Percentiles rank a stretch among this genome's conserved stretches.
phyloP scores from a whole-genome alignment of 129 eudicot species.

The Centaurea solstitialis region DNA sequence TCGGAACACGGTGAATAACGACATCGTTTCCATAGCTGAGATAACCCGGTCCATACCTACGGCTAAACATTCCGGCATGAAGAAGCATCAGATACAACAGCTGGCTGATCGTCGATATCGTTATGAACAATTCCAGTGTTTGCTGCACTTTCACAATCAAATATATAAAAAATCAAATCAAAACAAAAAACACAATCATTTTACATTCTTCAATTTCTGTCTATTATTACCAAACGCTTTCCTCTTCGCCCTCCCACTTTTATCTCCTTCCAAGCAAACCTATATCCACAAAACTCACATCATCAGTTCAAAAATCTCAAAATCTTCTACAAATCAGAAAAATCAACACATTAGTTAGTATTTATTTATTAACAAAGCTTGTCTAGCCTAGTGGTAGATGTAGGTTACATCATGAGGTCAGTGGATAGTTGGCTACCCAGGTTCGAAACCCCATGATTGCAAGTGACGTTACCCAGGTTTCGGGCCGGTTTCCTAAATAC shows the following conservation, averaged over 20 bases:
- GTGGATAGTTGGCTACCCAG: too few species aligned
- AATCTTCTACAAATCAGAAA: background rate
- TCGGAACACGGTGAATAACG: constrained; percentile 21
- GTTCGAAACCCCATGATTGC: too few species aligned
- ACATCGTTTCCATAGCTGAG: constrained; percentile 18
- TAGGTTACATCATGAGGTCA: too few species aligned
- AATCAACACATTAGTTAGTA: background rate
- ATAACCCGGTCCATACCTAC: constrained; percentile 55
- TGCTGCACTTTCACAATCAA: constrained; percentile 35
- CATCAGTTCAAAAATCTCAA: background rate
- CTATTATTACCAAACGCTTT: constrained; percentile 55
- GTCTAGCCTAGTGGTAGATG: too few species aligned
- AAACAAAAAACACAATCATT: background rate
- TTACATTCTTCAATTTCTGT: background rate
- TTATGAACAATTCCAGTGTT: constrained; percentile 71
- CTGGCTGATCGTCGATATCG: constrained; percentile 65
- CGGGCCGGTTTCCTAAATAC: too few species aligned
- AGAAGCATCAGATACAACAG: constrained; percentile 65
- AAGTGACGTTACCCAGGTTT: too few species aligned
- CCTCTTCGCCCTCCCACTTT: constrained; percentile 78
- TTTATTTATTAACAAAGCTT: too few species aligned
- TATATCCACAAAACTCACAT: constrained; percentile 10
- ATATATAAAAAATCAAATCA: background rate
- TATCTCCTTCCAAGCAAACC: constrained; percentile 86
- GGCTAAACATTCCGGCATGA: constrained; percentile 65